Percentiles rank a stretch among this genome's conserved stretches.
Evolutionary conservation across 2,329 filamentous ascomycete genomes (phyloP).

Genomic region (Botrytis porri): DNA sequence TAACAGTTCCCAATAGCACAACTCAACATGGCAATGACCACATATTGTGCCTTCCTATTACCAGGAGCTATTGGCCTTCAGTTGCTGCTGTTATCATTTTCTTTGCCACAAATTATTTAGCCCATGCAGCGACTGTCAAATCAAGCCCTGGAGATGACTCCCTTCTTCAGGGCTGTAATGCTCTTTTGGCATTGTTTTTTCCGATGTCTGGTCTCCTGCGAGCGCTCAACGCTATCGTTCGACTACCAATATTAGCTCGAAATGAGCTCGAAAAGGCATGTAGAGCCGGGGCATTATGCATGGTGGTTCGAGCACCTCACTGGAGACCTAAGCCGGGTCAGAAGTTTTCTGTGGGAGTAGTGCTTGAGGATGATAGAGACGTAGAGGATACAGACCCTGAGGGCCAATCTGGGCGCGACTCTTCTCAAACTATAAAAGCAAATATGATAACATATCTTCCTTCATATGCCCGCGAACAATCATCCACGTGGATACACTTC

Average conservation of each 20-base stretch:
- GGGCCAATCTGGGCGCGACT: no score
- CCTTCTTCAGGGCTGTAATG: slow-evolving; percentile 3
- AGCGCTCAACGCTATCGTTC: slow-evolving; percentile 21
- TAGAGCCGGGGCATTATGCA: slow-evolving; percentile 30
- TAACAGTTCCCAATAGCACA: neutral
- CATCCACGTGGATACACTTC: neutral
- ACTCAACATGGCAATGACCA: slow-evolving; percentile 3
- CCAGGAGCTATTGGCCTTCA: neutral
- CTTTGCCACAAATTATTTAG: slow-evolving; percentile 33
- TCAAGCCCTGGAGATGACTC: slow-evolving; percentile 26
- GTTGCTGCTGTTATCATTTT: slow-evolving; percentile 29
- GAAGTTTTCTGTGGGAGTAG: neutral
- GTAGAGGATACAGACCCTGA: neutral
- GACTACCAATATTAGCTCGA: neutral
- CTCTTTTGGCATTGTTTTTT: slow-evolving; percentile 22
- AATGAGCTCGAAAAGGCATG: slow-evolving; percentile 21
- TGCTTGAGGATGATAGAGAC: neutral
- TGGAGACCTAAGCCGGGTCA: slow-evolving; percentile 23
- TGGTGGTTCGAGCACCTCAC: slow-evolving; percentile 26
- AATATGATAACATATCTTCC: slow-evolving; percentile 8
- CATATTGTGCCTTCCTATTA: neutral
- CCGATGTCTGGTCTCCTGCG: slow-evolving; percentile 26
- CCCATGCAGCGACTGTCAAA: slow-evolving; percentile 31
- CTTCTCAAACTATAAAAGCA: neutral
- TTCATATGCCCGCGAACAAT: slow-evolving; percentile 2